Evolutionary conservation across 805 yeast species (phyloP).

Genomic region (Lachancea dasiensis): DNA sequence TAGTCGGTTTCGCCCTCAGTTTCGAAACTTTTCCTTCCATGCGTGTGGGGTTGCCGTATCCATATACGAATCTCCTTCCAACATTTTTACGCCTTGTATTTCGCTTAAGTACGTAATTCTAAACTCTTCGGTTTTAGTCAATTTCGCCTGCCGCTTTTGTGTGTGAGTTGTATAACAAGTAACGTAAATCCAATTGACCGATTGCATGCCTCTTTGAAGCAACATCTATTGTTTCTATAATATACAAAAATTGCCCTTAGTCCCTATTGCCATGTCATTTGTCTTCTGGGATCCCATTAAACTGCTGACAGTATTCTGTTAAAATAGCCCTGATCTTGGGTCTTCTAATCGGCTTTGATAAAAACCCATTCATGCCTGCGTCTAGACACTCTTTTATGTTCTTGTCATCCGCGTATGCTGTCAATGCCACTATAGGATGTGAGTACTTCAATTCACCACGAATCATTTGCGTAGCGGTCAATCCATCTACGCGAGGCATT

Average conservation of each 20-base stretch:
- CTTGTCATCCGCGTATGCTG: conserved; percentile 92
- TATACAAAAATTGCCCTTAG: too few species aligned
- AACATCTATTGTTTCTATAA: too few species aligned
- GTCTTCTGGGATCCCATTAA: neutral
- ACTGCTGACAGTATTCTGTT: conserved; percentile 26
- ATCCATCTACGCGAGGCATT: conserved; percentile 92
- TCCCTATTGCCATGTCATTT: neutral
- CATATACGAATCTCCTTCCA: conserved; percentile 5
- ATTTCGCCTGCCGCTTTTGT: neutral
- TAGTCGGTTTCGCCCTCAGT: conserved; percentile 44
- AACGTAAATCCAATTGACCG: too few species aligned
- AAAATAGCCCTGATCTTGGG: conserved; percentile 55
- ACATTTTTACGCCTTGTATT: conserved; percentile 11
- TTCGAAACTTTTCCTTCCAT: conserved; percentile 1
- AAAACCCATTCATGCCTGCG: conserved; percentile 90
- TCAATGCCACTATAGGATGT: conserved; percentile 84
- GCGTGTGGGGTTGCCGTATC: conserved; percentile 1
- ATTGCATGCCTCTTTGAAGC: too few species aligned
- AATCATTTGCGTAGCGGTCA: conserved; percentile 71
- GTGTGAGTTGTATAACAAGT: too few species aligned
- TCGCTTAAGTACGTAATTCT: conserved; percentile 11
- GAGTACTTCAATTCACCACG: conserved; percentile 53
- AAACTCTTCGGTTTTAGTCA: conserved; percentile 10
- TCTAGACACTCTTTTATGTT: conserved; percentile 79
- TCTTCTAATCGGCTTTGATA: conserved; percentile 82